Evolutionary conservation across 352 stramenopile species (phyloP).

Genomic region (Globisporangium heterothallicum): DNA sequence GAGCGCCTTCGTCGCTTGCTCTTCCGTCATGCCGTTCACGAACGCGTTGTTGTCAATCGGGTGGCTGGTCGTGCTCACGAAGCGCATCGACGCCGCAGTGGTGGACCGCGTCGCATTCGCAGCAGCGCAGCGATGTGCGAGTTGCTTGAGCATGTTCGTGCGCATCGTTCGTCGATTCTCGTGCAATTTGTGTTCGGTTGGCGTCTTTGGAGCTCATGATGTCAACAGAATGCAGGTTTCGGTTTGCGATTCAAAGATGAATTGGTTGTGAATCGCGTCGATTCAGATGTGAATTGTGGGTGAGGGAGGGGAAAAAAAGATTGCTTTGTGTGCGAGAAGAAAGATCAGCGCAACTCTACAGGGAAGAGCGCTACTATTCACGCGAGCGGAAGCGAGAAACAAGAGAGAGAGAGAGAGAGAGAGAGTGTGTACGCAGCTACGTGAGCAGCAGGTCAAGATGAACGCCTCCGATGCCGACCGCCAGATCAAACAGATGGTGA

Average conservation of each 20-base stretch:
- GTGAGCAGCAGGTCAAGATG: constrained; percentile 49
- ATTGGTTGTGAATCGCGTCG: not conserved
- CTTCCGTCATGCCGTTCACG: constrained; percentile 41
- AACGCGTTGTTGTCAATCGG: constrained; percentile 43
- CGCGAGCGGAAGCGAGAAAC: constrained; percentile 11
- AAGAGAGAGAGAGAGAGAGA: constrained; percentile 1
- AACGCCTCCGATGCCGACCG: constrained; percentile 81
- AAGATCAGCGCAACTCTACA: constrained; percentile 3
- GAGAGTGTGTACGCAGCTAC: constrained; percentile 1
- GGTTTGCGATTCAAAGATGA: not conserved
- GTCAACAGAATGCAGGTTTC: not conserved
- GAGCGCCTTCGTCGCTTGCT: constrained; percentile 45
- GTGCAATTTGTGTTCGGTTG: constrained; percentile 1
- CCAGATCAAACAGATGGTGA: constrained; percentile 96
- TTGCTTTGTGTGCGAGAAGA: too few relatives aligned
- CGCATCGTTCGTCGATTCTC: not conserved
- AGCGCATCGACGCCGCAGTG: constrained; percentile 8
- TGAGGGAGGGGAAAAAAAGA: constrained; percentile 7
- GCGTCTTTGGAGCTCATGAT: not conserved
- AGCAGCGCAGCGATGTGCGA: constrained; percentile 2
- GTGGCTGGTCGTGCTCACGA: constrained; percentile 28
- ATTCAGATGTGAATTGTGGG: constrained; percentile 15
- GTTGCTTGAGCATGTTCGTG: constrained; percentile 10
- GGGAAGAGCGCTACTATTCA: not conserved
- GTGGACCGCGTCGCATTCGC: not conserved